Evolutionary conservation across 2,329 filamentous ascomycete species (phyloP).

Genomic region (Diaporthe sp.): DNA sequence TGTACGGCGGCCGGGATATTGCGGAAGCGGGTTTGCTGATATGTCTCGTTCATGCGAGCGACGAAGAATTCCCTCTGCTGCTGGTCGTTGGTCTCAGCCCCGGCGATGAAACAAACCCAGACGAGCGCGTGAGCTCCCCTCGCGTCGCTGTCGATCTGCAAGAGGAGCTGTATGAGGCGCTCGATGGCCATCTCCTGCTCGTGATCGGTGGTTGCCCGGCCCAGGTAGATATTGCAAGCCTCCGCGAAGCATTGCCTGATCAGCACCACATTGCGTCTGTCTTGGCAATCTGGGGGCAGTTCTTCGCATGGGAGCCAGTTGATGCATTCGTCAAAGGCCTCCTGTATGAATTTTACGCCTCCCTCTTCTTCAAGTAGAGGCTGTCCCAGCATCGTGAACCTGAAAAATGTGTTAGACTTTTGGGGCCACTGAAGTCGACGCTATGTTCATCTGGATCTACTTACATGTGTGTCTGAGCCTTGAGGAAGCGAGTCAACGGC

Average conservation of each 20-base stretch:
- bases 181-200: background rate
- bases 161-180: background rate
- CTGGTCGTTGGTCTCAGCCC: constrained; percentile 6
- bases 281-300: background rate
- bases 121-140: background rate
- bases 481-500: background rate
- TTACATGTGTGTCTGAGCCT: constrained; percentile 8
- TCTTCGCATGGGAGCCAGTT: constrained; percentile 12
- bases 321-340: background rate
- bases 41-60: constrained; percentile 5
- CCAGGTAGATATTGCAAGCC: constrained; percentile 12
- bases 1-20: constrained; percentile 11
- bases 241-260: constrained; percentile 19
- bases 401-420: background rate
- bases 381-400: constrained; percentile 26
- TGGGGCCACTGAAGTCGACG: accelerated
- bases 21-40: constrained; percentile 5
- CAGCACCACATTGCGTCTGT: background rate
- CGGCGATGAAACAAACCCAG: constrained; percentile 14
- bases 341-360: background rate
- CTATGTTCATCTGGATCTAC: background rate
- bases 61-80: constrained; percentile 18
- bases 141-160: background rate
- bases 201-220: background rate
- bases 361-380: background rate